Percentiles rank a stretch among this genome's conserved stretches.
phyloP scores from a whole-genome alignment of 345 rosid genomes.

The Dovyalis caffra region DNA sequence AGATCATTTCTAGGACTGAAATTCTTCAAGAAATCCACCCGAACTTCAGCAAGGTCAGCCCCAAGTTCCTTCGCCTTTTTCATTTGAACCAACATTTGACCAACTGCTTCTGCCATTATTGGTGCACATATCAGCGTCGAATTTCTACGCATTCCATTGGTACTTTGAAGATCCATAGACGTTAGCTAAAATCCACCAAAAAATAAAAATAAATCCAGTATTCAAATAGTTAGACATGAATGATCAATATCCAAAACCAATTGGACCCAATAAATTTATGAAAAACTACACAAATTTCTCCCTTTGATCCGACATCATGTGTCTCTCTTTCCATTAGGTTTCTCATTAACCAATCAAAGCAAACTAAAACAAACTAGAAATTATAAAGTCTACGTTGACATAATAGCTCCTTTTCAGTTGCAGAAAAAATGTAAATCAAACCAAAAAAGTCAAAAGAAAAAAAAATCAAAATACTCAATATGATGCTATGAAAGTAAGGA shows the following conservation, averaged over 20 bases:
- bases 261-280: neutral
- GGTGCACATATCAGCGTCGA: conserved; percentile 49
- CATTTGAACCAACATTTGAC: conserved; percentile 46
- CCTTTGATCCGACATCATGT: neutral
- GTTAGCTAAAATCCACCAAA: conserved; percentile 31
- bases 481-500: neutral
- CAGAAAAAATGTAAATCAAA: neutral
- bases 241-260: neutral
- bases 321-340: neutral
- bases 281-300: neutral
- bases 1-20: conserved; percentile 52
- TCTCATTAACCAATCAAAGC: neutral
- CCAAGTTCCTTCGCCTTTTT: conserved; percentile 47
- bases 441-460: no score
- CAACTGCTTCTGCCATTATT: conserved; percentile 54
- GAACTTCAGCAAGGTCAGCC: conserved; percentile 56
- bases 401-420: neutral
- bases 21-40: conserved; percentile 54
- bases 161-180: conserved; percentile 34
- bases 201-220: neutral
- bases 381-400: neutral
- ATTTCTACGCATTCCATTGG: conserved; percentile 42
- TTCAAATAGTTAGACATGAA: neutral
- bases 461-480: neutral
- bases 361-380: neutral